Evolutionary conservation across 2,329 filamentous ascomycete genomes (phyloP).

Genomic region (Cadophora sp.): DNA sequence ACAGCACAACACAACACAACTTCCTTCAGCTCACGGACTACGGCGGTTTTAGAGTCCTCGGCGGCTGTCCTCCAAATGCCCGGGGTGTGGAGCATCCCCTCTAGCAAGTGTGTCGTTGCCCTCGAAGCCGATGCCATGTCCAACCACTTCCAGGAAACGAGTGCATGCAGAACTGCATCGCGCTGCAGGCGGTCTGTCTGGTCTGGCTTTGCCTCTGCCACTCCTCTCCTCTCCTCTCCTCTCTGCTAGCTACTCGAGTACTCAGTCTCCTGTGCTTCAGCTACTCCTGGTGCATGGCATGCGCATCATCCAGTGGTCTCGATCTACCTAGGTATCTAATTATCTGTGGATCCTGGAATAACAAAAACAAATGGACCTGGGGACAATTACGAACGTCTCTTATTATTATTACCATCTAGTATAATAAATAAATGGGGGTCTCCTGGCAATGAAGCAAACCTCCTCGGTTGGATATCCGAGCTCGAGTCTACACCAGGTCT

Average conservation of each 20-base stretch:
- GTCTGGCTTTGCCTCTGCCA: background rate
- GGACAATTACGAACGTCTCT: background rate
- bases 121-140: too few relatives aligned
- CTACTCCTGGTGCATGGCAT: constrained; percentile 10
- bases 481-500: background rate
- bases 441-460: background rate
- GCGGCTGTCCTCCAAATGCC: background rate
- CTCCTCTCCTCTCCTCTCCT: too few relatives aligned
- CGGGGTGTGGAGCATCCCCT: too few relatives aligned
- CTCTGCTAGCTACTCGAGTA: too few relatives aligned
- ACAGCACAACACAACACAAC: too few relatives aligned
- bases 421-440: constrained; percentile 2
- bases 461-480: constrained; percentile 12
- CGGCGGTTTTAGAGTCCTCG: constrained; percentile 1
- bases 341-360: background rate
- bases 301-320: constrained; percentile 7
- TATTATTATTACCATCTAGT: too few relatives aligned
- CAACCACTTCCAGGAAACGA: constrained; percentile 1
- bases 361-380: background rate
- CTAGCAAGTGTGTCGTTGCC: background rate
- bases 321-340: too few relatives aligned
- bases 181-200: background rate
- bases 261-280: too few relatives aligned
- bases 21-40: constrained; percentile 4
- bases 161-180: constrained; percentile 2